Percentiles rank a stretch among this genome's conserved stretches.
phyloP scores from a whole-genome alignment of 345 rosid species.

The Camelina hispida region DNA sequence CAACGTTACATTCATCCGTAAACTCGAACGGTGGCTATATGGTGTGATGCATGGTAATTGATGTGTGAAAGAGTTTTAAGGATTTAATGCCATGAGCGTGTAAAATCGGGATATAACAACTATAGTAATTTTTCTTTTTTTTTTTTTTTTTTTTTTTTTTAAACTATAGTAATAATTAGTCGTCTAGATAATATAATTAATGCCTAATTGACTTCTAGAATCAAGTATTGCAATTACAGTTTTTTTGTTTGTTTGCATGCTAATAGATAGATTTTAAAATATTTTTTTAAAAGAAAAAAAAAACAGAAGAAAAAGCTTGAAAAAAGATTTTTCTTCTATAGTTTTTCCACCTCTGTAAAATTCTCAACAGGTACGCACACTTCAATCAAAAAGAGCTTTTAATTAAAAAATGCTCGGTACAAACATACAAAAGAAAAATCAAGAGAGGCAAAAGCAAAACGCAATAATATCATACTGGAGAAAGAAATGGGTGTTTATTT shows the following conservation, averaged over 20 bases:
- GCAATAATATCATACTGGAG: constrained; percentile 7
- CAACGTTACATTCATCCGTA: too few species aligned
- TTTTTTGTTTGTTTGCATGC: too few species aligned
- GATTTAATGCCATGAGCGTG: too few species aligned
- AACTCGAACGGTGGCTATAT: too few species aligned
- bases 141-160: too few species aligned
- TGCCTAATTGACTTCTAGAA: neutral
- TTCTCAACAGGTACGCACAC: neutral
- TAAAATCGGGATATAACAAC: neutral
- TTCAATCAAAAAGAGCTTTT: constrained; percentile 20
- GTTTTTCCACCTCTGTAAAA: neutral
- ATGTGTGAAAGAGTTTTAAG: too few species aligned
- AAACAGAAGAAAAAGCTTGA: too few species aligned
- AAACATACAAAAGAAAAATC: constrained; percentile 9
- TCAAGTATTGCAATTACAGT: neutral
- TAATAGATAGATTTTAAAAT: too few species aligned
- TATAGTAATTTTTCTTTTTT: too few species aligned
- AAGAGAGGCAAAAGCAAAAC: constrained; percentile 2
- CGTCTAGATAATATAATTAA: neutral
- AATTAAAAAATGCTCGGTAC: neutral
- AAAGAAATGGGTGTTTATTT: constrained; percentile 12
- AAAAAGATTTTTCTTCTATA: neutral
- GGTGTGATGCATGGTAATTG: too few species aligned
- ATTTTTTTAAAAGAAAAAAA: too few species aligned
- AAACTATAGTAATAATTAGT: neutral